phyloP scores from a whole-genome alignment of 2,329 filamentous ascomycete genomes.

The Xylogone sp. region DNA sequence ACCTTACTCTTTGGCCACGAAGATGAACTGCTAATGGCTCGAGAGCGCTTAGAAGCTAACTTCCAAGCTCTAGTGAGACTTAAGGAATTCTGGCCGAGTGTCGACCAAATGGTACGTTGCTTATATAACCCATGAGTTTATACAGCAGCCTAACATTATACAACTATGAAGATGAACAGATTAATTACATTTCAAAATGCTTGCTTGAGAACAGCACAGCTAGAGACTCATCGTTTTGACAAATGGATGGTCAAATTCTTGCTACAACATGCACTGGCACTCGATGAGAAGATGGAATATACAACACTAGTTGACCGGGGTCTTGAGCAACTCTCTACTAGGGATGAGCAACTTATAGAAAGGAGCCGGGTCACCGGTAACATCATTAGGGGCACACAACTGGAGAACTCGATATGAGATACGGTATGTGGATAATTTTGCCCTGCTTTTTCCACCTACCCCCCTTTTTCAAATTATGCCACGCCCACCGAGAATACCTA shows the following conservation, averaged over 20 bases:
- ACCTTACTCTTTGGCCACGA: conserved; percentile 30
- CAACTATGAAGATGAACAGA: conserved; percentile 25
- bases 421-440: too few species aligned
- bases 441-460: too few species aligned
- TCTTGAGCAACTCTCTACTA: background rate
- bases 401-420: background rate
- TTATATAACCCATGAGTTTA: background rate
- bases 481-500: too few species aligned
- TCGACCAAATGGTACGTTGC: conserved; percentile 28
- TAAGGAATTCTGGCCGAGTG: conserved; percentile 30
- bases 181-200: conserved; percentile 30
- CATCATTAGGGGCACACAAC: background rate
- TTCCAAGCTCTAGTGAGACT: conserved; percentile 28
- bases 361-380: conserved; percentile 4
- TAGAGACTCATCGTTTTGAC: conserved; percentile 28
- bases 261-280: conserved; percentile 29
- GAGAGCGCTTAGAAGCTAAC: conserved; percentile 27
- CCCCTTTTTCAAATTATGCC: too few species aligned
- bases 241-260: conserved; percentile 30
- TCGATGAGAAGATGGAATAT: conserved; percentile 15
- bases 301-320: background rate
- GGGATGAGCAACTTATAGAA: background rate
- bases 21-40: conserved; percentile 24
- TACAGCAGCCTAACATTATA: background rate
- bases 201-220: conserved; percentile 24